Evolutionary conservation across 495 filamentous ascomycete species (phyloP).

Genomic region (Thermochaetoides thermophila): DNA sequence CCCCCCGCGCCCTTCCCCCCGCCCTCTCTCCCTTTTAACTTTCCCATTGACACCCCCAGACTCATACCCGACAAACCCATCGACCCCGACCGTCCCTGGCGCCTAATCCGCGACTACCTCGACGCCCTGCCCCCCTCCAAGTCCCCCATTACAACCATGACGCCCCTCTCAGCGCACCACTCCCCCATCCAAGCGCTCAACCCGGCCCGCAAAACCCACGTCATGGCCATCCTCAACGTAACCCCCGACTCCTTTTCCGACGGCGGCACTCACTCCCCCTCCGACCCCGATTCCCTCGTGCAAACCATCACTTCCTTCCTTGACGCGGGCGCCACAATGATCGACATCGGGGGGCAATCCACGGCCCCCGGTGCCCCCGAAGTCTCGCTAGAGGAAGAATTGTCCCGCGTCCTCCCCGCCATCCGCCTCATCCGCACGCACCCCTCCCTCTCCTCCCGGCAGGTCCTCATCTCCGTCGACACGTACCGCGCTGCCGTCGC

Average conservation of each 20-base stretch:
- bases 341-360: conserved; percentile 89
- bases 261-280: conserved; percentile 47
- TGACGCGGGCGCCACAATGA: conserved; percentile 55
- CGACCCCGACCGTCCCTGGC: conserved; percentile 33
- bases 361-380: conserved; percentile 60
- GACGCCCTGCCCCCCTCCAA: conserved; percentile 39
- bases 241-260: conserved; percentile 98
- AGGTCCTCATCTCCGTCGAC: conserved; percentile 69
- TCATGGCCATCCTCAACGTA: conserved; percentile 93
- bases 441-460: conserved; percentile 41
- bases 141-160: conserved; percentile 48
- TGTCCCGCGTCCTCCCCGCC: conserved; percentile 60
- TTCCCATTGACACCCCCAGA: conserved; percentile 21
- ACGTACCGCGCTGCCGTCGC: conserved; percentile 84
- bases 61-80: conserved; percentile 47
- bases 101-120: conserved; percentile 43
- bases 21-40: background rate
- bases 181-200: conserved; percentile 49
- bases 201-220: conserved; percentile 48
- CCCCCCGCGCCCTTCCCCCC: background rate
- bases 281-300: conserved; percentile 12
- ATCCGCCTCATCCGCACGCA: conserved; percentile 49
- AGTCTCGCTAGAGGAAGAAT: conserved; percentile 56
- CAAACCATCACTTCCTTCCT: conserved; percentile 44
- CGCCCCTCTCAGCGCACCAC: conserved; percentile 45